Base-by-base conservation (phyloP, 2,329 filamentous ascomycete species). In the Diplodia corticola region DNA sequence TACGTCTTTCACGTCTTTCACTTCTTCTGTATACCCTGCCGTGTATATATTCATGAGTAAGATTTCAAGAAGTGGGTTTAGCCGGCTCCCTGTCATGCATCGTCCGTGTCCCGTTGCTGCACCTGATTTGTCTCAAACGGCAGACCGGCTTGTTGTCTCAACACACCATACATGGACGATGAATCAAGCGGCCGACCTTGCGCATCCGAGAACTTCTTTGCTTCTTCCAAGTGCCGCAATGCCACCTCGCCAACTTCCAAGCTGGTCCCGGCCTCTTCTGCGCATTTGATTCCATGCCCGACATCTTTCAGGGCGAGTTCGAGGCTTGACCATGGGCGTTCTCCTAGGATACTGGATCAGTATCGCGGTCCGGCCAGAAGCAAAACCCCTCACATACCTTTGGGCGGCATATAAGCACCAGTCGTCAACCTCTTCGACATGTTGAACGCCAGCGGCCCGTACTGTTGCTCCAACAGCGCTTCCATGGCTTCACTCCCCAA, bases 261-360 rank as follows among this genome's bases (percentile, higher is more conserved):
- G 20, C 69, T 75, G 24, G 79, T 69, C 0, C 81, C 82, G 0
- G 72, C 73, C 1, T 77, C 74, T 55, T 74, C 73, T 1, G 82
- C 84, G 30, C 79, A 77, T 5, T 73, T 72, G 13, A 85, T 77
- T 0, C 82, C 83, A 69, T 84, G 81, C 0, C 80, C 78, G 0
- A 85, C 83, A 69, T 86, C 84, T 67, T 86, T 85, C 7, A 85
- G 76, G 0, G 82, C 84, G 3, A 86, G 72, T 24, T 80, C 78
- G 3, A 86, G 67, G 44, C 82, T 82, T 0, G 82, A 85, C 76
- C 77, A 81, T 1, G 83, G 83, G 7, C 35, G 20, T 12, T 57
- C 33, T 26, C 33, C 54, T 57, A 44, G 12, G 6, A 3, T 1
- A 15, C 5, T 9, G 3, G 6, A 17, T n/a, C 2, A 44, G 6